Evolutionary conservation across 2,329 filamentous ascomycete genomes (phyloP), one percentile per base, ranked within the genome.

Genomic region (Paraphoma sp.): DNA sequence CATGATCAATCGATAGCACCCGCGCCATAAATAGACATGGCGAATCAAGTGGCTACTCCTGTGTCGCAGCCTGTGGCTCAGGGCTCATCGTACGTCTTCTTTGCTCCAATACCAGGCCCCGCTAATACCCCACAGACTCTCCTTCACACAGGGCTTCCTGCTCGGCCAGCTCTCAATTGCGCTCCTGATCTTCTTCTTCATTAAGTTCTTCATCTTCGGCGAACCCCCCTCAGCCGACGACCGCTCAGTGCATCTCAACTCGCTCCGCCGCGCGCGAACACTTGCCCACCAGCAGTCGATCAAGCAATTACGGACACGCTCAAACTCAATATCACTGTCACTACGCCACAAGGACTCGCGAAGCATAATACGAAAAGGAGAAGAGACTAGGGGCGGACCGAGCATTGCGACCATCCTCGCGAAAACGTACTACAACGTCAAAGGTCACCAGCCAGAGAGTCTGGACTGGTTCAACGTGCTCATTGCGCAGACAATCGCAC

Each of bases 181-280:
- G 12, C 81, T 98, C 23, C 84, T 99, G 40, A 87, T 99, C 59
- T 93, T 93, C 63, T 92, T 90, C 65, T 98, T 99, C 79, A 98
- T 99, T 78, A 97, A 97, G 76, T 99, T 97, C 86, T 99, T 99
- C 85, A 98, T 99, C 73, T 98, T 99, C 74, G 95, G 95, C 68
- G 95, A 98, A 73, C 88, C 92, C 5, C 92, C 93, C 0, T 92
- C 91, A 1, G 84, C 92, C 59, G 93, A 96, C 62, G 87, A 89
- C 52, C 91, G 90, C 17, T 91, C 92, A 11, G 84, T 91, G 7
- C 81, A 90, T 43, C 87, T 90, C 64, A 91, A 90, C 55, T 89
- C 89, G 10, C 88, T 92, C 65, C 87, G 91, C 28, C 87, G 89
- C 56, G 87, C 89, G 50, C 84, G 89, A 62, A 91, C 90, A 1